Evolutionary conservation across 495 filamentous ascomycete genomes (phyloP).

Genomic region (Trypethelium eluteriae): DNA sequence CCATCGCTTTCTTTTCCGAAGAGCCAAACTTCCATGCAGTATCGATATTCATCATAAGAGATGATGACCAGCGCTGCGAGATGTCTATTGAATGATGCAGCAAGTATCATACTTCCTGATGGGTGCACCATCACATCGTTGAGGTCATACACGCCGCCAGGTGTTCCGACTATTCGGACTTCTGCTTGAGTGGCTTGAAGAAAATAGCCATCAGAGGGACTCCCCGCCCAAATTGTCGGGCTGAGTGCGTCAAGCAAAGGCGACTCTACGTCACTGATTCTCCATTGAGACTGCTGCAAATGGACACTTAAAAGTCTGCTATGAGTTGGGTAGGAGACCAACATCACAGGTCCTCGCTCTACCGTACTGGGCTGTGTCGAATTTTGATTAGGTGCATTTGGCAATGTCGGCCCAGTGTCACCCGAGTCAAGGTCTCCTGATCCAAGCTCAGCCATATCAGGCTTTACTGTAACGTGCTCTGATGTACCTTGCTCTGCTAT

Average conservation of each 20-base stretch:
- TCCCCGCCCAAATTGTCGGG: constrained; percentile 27
- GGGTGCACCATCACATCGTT: constrained; percentile 1
- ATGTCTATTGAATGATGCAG: constrained; percentile 20
- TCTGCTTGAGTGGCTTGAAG: constrained; percentile 28
- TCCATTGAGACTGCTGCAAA: constrained; percentile 11
- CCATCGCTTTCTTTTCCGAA: neutral
- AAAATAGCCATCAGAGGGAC: constrained; percentile 8
- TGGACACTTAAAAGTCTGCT: constrained; percentile 16
- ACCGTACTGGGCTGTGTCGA: neutral
- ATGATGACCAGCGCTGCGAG: constrained; percentile 14
- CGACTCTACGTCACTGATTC: constrained; percentile 10
- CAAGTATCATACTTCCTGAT: constrained; percentile 14
- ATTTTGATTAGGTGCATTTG: no score
- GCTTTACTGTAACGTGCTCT: no score
- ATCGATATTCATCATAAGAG: neutral
- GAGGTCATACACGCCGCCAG: neutral
- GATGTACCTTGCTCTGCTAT: no score
- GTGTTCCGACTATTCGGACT: constrained; percentile 12
- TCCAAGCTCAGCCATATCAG: no score
- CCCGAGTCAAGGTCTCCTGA: no score
- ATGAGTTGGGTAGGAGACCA: constrained; percentile 18
- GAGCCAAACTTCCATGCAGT: constrained; percentile 1
- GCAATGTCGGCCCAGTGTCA: no score
- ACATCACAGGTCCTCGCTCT: constrained; percentile 11
- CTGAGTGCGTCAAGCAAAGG: constrained; percentile 18